Percentiles rank a stretch among this genome's conserved stretches.
These are phyloP conservation scores for Cytospora leucostoma DNA, from an alignment of 2,329 filamentous ascomycete species.

Conservation along the genomic window DNA sequence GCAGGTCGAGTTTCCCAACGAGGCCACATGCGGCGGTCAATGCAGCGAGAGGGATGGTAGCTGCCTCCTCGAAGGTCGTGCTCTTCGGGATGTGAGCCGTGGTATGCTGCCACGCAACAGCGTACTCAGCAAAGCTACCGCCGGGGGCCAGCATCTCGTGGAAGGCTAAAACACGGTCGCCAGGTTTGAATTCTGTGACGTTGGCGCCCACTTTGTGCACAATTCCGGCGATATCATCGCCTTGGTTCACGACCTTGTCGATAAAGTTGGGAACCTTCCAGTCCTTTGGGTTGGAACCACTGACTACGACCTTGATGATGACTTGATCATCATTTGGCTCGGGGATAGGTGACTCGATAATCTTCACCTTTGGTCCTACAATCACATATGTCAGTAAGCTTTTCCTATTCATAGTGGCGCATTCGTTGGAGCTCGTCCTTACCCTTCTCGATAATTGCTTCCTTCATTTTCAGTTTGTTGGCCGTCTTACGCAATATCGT, in stretches of 20 bases:
- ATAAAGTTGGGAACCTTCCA: conserved; percentile 41
- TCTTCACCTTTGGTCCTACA: conserved; percentile 38
- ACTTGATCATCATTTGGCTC: conserved; percentile 42
- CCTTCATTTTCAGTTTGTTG: conserved; percentile 16
- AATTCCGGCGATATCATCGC: conserved; percentile 58
- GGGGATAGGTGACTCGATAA: conserved; percentile 44
- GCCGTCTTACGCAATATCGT: neutral
- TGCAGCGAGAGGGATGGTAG: conserved; percentile 46
- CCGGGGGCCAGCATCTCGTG: conserved; percentile 41
- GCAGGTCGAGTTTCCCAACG: conserved; percentile 41
- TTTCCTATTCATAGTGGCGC: no score
- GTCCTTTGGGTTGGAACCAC: conserved; percentile 51
- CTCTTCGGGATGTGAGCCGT: conserved; percentile 45
- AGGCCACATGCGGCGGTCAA: conserved; percentile 46
- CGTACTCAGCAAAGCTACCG: conserved; percentile 46
- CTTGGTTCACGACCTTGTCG: conserved; percentile 42
- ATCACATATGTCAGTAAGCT: neutral
- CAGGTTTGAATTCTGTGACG: conserved; percentile 58
- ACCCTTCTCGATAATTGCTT: conserved; percentile 19
- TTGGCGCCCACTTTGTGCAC: conserved; percentile 56
- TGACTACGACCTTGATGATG: conserved; percentile 45
- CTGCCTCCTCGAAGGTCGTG: conserved; percentile 44
- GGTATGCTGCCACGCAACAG: conserved; percentile 42
- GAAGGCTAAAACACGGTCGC: conserved; percentile 59
- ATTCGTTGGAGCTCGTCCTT: neutral